Evolutionary conservation across 1,139 yeast species (phyloP).

Genomic region (Diutina siamensis): DNA sequence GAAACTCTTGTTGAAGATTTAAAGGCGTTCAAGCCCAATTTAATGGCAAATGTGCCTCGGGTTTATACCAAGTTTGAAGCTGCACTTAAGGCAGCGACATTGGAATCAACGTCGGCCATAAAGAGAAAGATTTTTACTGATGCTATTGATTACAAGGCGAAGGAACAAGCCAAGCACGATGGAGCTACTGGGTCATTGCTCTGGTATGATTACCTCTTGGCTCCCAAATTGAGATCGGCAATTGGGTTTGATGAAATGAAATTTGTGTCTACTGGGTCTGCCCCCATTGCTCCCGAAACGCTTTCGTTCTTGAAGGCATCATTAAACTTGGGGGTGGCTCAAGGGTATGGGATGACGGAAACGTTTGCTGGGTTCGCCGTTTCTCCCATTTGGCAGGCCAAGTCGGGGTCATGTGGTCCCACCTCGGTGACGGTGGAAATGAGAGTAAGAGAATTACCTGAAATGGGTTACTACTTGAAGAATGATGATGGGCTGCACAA

Average conservation of each 20-base stretch:
- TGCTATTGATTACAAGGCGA: slow-evolving; percentile 22
- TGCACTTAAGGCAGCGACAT: slow-evolving; percentile 32
- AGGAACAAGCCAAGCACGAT: slow-evolving; percentile 20
- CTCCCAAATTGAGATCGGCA: slow-evolving; percentile 1
- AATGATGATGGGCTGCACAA: slow-evolving; percentile 13
- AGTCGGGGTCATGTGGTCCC: slow-evolving; percentile 35
- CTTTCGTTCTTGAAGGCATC: slow-evolving; percentile 51
- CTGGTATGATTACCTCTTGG: slow-evolving; percentile 21
- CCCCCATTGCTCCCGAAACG: slow-evolving; percentile 58
- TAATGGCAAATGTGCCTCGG: slow-evolving; percentile 52
- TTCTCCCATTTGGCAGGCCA: slow-evolving; percentile 27
- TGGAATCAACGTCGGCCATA: slow-evolving; percentile 8
- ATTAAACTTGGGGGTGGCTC: slow-evolving; percentile 45
- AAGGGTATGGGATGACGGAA: slow-evolving; percentile 77
- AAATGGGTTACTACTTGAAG: slow-evolving; percentile 44
- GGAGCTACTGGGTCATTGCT: slow-evolving; percentile 20
- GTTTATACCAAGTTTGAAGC: slow-evolving; percentile 52
- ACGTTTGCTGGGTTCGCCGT: slow-evolving; percentile 53
- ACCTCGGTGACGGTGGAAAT: slow-evolving; percentile 42
- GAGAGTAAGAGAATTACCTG: slow-evolving; percentile 54
- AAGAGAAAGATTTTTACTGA: slow-evolving; percentile 13
- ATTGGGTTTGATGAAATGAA: slow-evolving; percentile 12
- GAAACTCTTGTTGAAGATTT: slow-evolving; percentile 23
- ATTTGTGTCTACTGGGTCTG: slow-evolving; percentile 43
- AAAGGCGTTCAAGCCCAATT: slow-evolving; percentile 40